These are phyloP conservation scores for Scleromitrula shiraiana DNA, from an alignment of 2,329 filamentous ascomycete species.

Conservation along the genomic window DNA sequence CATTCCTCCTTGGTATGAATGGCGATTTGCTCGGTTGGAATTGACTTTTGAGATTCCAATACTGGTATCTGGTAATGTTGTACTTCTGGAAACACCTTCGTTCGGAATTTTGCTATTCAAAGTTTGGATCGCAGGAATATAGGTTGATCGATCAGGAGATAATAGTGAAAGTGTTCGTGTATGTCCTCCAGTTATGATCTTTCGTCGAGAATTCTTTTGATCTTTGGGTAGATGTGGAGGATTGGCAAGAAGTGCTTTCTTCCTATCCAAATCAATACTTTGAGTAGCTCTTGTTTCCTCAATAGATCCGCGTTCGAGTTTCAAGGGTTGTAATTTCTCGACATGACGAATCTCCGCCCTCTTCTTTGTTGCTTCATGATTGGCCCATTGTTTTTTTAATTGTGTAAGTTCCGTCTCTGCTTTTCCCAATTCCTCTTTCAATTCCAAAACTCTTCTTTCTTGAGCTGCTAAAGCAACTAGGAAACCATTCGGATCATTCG, in stretches of 20 bases:
- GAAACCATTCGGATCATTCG: slow-evolving; percentile 39
- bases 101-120: slow-evolving; percentile 30
- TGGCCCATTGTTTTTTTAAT: slow-evolving; percentile 78
- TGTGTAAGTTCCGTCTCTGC: slow-evolving; percentile 70
- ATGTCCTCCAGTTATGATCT: slow-evolving; percentile 61
- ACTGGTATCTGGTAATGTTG: slow-evolving; percentile 27
- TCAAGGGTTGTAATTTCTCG: slow-evolving; percentile 51
- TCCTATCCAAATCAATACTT: slow-evolving; percentile 60
- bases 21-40: slow-evolving; percentile 20
- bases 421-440: slow-evolving; percentile 79
- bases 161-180: slow-evolving; percentile 67
- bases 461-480: slow-evolving; percentile 87
- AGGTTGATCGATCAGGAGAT: slow-evolving; percentile 44
- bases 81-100: slow-evolving; percentile 16
- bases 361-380: slow-evolving; percentile 70
- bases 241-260: slow-evolving; percentile 56
- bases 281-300: slow-evolving; percentile 23
- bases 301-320: slow-evolving; percentile 20
- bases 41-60: slow-evolving; percentile 23
- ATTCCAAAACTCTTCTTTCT: slow-evolving; percentile 81
- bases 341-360: slow-evolving; percentile 54
- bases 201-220: slow-evolving; percentile 39
- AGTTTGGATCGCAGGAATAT: slow-evolving; percentile 24
- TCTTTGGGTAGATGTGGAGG: slow-evolving; percentile 27
- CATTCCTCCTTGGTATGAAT: slow-evolving; percentile 28